Base-by-base conservation (phyloP, 2,329 filamentous ascomycete species). In the Aphanocladium album region DNA sequence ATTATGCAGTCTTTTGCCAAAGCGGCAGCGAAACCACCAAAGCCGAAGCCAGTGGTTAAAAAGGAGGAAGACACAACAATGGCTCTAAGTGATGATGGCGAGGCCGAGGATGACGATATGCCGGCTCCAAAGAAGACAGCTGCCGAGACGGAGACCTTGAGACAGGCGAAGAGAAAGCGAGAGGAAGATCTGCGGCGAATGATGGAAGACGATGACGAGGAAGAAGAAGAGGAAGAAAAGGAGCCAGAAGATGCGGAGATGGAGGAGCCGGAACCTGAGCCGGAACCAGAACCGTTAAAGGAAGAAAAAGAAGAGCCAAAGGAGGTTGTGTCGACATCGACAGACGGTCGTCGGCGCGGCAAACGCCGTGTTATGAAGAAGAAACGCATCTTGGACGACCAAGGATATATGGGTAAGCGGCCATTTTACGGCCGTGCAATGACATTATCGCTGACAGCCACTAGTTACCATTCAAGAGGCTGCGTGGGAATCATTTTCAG, bases 401-500 rank as follows among this genome's bases (percentile, higher is more conserved):
- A 96, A 65, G 93, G 93, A 6, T 97, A 96, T 72, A 82, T 97
- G 62, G 89, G 90, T 93, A 80, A 73, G 86, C 21, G 17, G 5
- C 19, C 21, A 9, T 37, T 19, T 2, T 53, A 35, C 6, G 16
- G 17, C 19, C 17, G 30, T 14, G 17, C 27, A 19, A n/a, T n/a
- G 9, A 9, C 17, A 25, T 30, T 2, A 5, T 39, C 33, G 16
- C 62, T 66, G 50, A 64, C 52, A 16, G 16, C 50, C 60, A 47
- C 63, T 67, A 95, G 93, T 96, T 35, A 96, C 92, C 2, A 89
- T 88, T 65, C 90, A 96, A 74, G 91, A 96, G 70, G 76, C 83
- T 0, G 88, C 82, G 0, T 97, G 93, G 93, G 93, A 97, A 72
- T 93, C 89, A 0, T 96, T 96, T 76, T 96, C 91, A 0, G 93